Evolutionary conservation across 345 rosid genomes (phyloP).

Genomic region (Arabidopsis suecica): DNA sequence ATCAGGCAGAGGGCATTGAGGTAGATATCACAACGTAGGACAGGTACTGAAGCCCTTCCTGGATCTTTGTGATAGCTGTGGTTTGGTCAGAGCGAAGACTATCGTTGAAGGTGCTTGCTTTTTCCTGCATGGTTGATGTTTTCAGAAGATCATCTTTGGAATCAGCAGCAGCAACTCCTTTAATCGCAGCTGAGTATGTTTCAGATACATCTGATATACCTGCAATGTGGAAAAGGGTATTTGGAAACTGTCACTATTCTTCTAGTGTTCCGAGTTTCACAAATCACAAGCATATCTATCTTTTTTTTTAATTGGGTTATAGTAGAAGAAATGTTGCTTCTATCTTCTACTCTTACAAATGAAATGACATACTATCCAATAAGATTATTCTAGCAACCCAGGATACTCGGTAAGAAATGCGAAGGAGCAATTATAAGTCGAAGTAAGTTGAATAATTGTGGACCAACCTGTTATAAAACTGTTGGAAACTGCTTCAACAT

Average conservation of each 20-base stretch:
- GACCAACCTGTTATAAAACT: constrained; percentile 87
- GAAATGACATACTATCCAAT: neutral
- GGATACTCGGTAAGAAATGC: neutral
- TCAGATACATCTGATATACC: constrained; percentile 93
- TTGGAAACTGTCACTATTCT: neutral
- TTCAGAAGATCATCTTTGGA: constrained; percentile 52
- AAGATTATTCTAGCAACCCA: constrained; percentile 7
- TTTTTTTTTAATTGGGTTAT: neutral
- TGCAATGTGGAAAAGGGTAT: constrained; percentile 35
- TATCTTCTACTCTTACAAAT: constrained; percentile 6
- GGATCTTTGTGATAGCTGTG: constrained; percentile 70
- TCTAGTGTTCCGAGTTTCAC: neutral
- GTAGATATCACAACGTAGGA: constrained; percentile 71
- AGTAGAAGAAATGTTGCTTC: constrained; percentile 4
- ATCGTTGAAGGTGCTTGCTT: constrained; percentile 64
- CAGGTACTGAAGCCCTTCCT: constrained; percentile 81
- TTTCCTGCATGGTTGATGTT: constrained; percentile 61
- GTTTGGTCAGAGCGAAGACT: constrained; percentile 60
- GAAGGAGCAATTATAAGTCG: neutral
- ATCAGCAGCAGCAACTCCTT: constrained; percentile 56
- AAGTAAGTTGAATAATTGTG: constrained; percentile 5
- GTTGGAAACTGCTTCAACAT: constrained; percentile 73
- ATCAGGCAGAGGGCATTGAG: constrained; percentile 69
- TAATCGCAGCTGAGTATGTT: constrained; percentile 72
- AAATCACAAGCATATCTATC: neutral